Evolutionary conservation across 371 early-diverging fungal species (phyloP).

Genomic region (Vittaforma corneae): DNA sequence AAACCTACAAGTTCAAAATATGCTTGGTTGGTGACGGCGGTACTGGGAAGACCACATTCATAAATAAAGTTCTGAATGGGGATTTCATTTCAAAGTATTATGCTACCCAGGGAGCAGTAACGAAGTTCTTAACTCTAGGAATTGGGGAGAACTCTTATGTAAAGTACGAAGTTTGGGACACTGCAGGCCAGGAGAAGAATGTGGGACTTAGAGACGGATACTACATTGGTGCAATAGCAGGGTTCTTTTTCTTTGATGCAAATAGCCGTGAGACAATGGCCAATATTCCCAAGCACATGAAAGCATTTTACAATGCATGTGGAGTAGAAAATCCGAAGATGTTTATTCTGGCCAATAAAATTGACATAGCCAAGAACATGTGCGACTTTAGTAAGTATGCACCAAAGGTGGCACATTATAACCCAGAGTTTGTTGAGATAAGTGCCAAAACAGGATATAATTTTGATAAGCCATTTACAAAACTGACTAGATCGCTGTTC

Average conservation of each 20-base stretch:
- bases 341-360: slow-evolving; percentile 99
- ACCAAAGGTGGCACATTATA: slow-evolving; percentile 61
- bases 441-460: slow-evolving; percentile 97
- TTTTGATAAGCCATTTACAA: slow-evolving; percentile 99
- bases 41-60: slow-evolving; percentile 99
- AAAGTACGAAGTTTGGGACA: slow-evolving; percentile 81
- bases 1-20: slow-evolving; percentile 51
- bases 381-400: slow-evolving; percentile 96
- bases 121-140: slow-evolving; percentile 78
- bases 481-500: slow-evolving; percentile 88
- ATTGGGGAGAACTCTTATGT: slow-evolving; percentile 86
- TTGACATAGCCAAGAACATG: slow-evolving; percentile 98
- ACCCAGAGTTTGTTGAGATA: slow-evolving; percentile 97
- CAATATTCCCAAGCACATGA: slow-evolving; percentile 99
- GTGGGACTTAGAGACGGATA: slow-evolving; percentile 99
- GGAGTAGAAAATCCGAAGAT: slow-evolving; percentile 69
- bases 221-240: slow-evolving; percentile 97
- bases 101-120: slow-evolving; percentile 99
- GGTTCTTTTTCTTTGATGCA: slow-evolving; percentile 99
- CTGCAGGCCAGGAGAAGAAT: slow-evolving; percentile 99
- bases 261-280: slow-evolving; percentile 97
- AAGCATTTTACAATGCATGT: slow-evolving; percentile 84
- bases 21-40: slow-evolving; percentile 93
- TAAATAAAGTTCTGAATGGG: slow-evolving; percentile 96
- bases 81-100: slow-evolving; percentile 97